These are phyloP conservation scores for Colletotrichum chrysophilum DNA, from an alignment of 2,329 filamentous ascomycete species.

Conservation along the genomic window DNA sequence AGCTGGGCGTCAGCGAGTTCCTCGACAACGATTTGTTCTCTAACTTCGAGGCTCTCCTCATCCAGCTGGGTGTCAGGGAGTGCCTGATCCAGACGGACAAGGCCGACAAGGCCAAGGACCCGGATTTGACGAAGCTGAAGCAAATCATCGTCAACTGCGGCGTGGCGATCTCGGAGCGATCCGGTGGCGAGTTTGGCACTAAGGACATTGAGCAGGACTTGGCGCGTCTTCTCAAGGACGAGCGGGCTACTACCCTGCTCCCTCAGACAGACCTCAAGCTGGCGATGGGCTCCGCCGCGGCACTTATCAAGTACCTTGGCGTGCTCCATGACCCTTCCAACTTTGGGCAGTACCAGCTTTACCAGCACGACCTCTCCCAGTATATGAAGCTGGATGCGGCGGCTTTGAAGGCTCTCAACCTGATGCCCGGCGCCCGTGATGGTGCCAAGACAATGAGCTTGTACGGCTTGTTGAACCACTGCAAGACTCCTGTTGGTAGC, in stretches of 20 bases:
- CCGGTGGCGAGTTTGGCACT: slow-evolving; percentile 77
- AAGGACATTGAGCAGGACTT: slow-evolving; percentile 97
- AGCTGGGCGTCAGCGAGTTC: slow-evolving; percentile 96
- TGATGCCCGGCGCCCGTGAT: slow-evolving; percentile 95
- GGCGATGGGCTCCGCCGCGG: slow-evolving; percentile 93
- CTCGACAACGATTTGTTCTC: slow-evolving; percentile 99
- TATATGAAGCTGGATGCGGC: slow-evolving; percentile 99
- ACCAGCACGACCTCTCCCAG: slow-evolving; percentile 94
- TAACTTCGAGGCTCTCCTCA: slow-evolving; percentile 95
- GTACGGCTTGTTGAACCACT: slow-evolving; percentile 93
- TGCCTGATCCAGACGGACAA: slow-evolving; percentile 85
- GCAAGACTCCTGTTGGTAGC: slow-evolving; percentile 94
- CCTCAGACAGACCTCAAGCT: slow-evolving; percentile 93
- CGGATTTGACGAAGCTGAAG: slow-evolving; percentile 84
- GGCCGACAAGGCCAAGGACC: slow-evolving; percentile 83
- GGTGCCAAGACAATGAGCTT: slow-evolving; percentile 98
- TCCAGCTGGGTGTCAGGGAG: slow-evolving; percentile 94
- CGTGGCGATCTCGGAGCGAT: slow-evolving; percentile 84
- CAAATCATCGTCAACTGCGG: slow-evolving; percentile 93
- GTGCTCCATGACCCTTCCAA: slow-evolving; percentile 91
- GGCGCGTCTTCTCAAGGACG: slow-evolving; percentile 84
- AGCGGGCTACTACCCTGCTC: slow-evolving; percentile 75
- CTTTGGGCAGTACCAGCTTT: slow-evolving; percentile 96
- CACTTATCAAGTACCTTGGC: slow-evolving; percentile 92
- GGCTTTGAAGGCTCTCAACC: slow-evolving; percentile 89